phyloP scores from a whole-genome alignment of 2,329 filamentous ascomycete genomes.

The Aspergillus persii region DNA sequence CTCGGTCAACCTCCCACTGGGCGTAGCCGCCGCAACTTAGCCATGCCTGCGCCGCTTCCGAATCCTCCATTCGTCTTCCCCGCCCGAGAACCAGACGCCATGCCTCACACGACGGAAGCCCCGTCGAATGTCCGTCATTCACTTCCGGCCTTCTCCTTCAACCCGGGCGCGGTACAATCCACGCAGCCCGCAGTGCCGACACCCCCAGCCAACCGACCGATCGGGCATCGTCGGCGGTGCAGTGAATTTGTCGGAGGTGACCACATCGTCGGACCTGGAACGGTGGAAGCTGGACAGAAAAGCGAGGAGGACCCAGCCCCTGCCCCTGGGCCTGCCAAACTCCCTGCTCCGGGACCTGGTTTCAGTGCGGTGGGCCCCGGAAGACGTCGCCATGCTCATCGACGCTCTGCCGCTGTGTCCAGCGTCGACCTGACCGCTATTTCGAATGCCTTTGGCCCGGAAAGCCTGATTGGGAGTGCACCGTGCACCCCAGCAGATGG shows the following conservation, averaged over 20 bases:
- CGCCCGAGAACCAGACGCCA: slow-evolving; percentile 36
- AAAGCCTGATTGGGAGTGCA: slow-evolving; percentile 58
- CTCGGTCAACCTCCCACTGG: slow-evolving; percentile 15
- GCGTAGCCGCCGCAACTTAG: slow-evolving; percentile 25
- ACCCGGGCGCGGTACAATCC: slow-evolving; percentile 31
- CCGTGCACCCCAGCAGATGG: slow-evolving; percentile 49
- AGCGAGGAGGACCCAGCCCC: slow-evolving; percentile 21
- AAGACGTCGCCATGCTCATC: slow-evolving; percentile 72
- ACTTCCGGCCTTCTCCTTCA: slow-evolving; percentile 40
- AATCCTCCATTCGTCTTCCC: slow-evolving; percentile 68
- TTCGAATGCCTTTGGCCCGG: slow-evolving; percentile 43
- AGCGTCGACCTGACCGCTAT: slow-evolving; percentile 70
- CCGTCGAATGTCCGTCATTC: slow-evolving; percentile 49
- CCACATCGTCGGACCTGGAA: slow-evolving; percentile 53
- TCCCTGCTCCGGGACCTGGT: slow-evolving; percentile 32
- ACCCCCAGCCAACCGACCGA: slow-evolving; percentile 49
- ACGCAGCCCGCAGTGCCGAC: slow-evolving; percentile 55
- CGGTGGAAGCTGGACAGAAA: slow-evolving; percentile 55
- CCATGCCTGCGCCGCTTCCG: slow-evolving; percentile 41
- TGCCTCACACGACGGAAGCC: slow-evolving; percentile 40
- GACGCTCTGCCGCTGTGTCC: slow-evolving; percentile 77
- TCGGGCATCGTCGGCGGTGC: slow-evolving; percentile 70
- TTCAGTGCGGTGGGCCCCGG: slow-evolving; percentile 49
- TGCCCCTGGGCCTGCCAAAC: slow-evolving; percentile 21
- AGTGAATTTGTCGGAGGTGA: slow-evolving; percentile 82